phyloP scores from a whole-genome alignment of 805 yeast species.

The Kurtzmaniella fragi region DNA sequence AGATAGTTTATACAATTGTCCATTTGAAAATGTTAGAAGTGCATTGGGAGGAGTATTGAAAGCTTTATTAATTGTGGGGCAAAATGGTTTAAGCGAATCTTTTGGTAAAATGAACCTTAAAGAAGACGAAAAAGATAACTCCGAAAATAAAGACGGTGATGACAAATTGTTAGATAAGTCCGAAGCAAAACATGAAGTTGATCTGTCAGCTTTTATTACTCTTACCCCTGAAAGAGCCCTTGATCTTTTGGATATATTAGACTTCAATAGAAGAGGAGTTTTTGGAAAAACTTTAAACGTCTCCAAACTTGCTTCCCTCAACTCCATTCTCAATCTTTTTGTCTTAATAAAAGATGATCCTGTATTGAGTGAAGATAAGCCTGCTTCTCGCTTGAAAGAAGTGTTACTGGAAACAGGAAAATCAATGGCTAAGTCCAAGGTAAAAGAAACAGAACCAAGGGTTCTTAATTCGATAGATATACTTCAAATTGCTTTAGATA shows the following conservation, averaged over 20 bases:
- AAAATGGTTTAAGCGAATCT: conserved; percentile 18
- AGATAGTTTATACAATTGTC: conserved; percentile 64
- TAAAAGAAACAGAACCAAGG: conserved; percentile 9
- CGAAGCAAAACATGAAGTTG: conserved; percentile 6
- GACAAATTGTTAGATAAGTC: conserved; percentile 7
- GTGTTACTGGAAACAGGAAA: not conserved
- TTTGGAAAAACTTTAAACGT: conserved; percentile 28
- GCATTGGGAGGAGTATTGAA: conserved; percentile 64
- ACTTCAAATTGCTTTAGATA: conserved; percentile 28
- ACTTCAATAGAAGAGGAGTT: conserved; percentile 15
- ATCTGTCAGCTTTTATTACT: conserved; percentile 8
- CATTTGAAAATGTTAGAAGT: conserved; percentile 55
- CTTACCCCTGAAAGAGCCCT: conserved; percentile 38
- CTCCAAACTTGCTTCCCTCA: conserved; percentile 36
- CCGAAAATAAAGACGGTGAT: conserved; percentile 5
- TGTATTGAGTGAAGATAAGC: conserved; percentile 10
- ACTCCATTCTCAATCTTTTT: conserved; percentile 55
- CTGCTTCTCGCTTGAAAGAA: not conserved
- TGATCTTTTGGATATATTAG: conserved; percentile 26
- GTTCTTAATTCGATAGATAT: conserved; percentile 30
- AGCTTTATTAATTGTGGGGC: conserved; percentile 42
- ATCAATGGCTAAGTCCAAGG: conserved; percentile 17
- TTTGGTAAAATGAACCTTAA: not conserved
- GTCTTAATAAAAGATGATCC: conserved; percentile 24
- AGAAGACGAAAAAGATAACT: conserved; percentile 6